Evolutionary conservation across 106 monocot genomes (phyloP), one percentile per base, ranked within the genome.

Genomic region (Dioscorea dumetorum): DNA sequence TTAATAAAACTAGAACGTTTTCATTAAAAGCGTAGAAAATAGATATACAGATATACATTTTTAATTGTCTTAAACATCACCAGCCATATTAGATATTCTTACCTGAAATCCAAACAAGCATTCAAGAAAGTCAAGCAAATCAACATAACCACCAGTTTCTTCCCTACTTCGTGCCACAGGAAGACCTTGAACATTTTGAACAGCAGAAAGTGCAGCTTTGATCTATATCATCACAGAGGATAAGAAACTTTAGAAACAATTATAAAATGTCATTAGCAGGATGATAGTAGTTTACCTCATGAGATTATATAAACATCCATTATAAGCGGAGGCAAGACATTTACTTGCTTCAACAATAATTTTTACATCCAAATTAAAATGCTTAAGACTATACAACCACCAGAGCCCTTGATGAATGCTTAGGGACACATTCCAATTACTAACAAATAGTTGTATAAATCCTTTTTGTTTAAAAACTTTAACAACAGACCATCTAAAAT

Each of bases 91-190:
- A 41, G 41, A 41, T 41, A 41, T 41, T 41, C 70, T 60, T 67
- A 91, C 91, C 84, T 91, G 91, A 79, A 91, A 91, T 33, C 87
- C 87, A 87, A 87, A 91, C 87, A 72, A 84, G 60, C 72, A 64
- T 64, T 87, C 81, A 23, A 91, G 74, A 87, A 87, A 87, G 73
- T 82, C 69, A 66, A 91, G 76, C 66, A 87, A 28, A 84, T 91
- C 91, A 18, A 28, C 22, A 48, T 65, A 34, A 16, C 15, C 68
- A 48, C 18, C 56, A 34, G 48, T 66, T 64, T 84, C 72, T 48
- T 70, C 54, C 72, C 33, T 66, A 60, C 21, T 82, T 32, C 71
- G 69, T 31, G 64, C 33, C 35, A 70, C 76, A 71, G 91, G 87
- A 57, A 91, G 74, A 41, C 91, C 84, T 62, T 87, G 80, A 28